phyloP scores from a whole-genome alignment of 2,329 filamentous ascomycete species.

The Thielaviopsis populi region DNA sequence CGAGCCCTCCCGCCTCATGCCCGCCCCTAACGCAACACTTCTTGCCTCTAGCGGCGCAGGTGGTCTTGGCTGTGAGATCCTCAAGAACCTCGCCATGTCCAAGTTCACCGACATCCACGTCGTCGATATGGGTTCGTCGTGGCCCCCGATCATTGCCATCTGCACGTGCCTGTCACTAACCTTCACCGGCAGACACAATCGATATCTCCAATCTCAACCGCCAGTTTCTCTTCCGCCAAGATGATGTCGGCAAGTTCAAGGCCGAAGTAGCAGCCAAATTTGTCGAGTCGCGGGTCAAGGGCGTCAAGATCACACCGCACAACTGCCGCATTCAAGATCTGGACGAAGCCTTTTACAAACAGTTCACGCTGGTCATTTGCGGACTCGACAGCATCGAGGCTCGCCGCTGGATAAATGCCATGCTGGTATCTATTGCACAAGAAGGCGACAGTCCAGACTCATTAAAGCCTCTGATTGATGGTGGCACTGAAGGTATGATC shows the following conservation, averaged over 20 bases:
- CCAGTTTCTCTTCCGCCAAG: conserved; percentile 85
- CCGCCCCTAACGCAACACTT: conserved; percentile 17
- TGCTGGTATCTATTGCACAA: conserved; percentile 79
- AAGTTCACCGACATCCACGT: conserved; percentile 96
- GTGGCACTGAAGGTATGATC: conserved; percentile 66
- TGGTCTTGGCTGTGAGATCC: conserved; percentile 85
- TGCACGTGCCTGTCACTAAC: conserved; percentile 9
- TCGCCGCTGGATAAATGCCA: conserved; percentile 96
- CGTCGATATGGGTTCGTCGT: conserved; percentile 75
- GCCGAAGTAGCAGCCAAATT: conserved; percentile 86
- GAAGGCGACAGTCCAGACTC: conserved; percentile 59
- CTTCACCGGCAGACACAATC: conserved; percentile 58
- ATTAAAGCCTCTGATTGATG: conserved; percentile 87
- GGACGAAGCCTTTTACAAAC: conserved; percentile 90
- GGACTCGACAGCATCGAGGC: conserved; percentile 95
- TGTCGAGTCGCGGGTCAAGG: conserved; percentile 76
- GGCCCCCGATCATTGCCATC: not conserved
- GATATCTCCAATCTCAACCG: conserved; percentile 97
- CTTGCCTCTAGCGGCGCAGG: conserved; percentile 60
- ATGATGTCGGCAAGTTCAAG: conserved; percentile 86
- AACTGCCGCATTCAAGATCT: conserved; percentile 95
- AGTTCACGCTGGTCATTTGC: conserved; percentile 87
- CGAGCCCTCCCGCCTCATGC: conserved; percentile 15
- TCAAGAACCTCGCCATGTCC: conserved; percentile 90
- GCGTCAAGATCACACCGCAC: conserved; percentile 84